Evolutionary conservation across 768 basidiomycete genomes (phyloP).

Genomic region (Fistulinella prunicolor): DNA sequence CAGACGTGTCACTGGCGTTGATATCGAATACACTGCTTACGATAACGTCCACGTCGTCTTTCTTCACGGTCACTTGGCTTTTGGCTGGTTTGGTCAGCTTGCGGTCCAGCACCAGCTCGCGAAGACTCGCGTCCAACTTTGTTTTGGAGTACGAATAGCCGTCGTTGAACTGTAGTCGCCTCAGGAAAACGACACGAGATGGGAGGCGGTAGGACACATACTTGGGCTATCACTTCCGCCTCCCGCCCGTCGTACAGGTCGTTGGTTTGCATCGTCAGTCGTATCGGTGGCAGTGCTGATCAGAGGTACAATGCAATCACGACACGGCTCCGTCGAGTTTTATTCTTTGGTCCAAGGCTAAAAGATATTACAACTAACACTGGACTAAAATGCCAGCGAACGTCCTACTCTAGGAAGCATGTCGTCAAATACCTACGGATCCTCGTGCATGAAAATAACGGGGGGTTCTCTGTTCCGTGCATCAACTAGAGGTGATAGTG

Average conservation of each 20-base stretch:
- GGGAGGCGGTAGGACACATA: constrained; percentile 1
- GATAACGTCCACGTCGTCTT: constrained; percentile 29
- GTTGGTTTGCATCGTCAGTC: constrained; percentile 14
- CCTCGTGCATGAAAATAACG: constrained; percentile 18
- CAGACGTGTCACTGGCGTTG: background rate
- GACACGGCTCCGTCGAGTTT: background rate
- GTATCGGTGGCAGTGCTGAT: constrained; percentile 23
- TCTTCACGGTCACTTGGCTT: constrained; percentile 18
- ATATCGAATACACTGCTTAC: constrained; percentile 17
- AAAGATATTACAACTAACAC: constrained; percentile 31
- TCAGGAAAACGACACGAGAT: constrained; percentile 27
- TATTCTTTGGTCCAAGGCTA: constrained; percentile 17
- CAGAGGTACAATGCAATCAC: background rate
- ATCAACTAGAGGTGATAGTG: constrained; percentile 6
- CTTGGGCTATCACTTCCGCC: constrained; percentile 30
- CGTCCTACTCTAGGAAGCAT: constrained; percentile 25
- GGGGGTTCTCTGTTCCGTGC: constrained; percentile 18
- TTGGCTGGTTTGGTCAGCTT: constrained; percentile 53
- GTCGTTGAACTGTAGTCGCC: constrained; percentile 47
- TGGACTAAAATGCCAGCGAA: constrained; percentile 27
- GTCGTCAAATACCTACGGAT: constrained; percentile 14
- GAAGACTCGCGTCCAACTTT: constrained; percentile 36
- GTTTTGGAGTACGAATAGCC: constrained; percentile 43
- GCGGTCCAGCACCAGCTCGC: constrained; percentile 49
- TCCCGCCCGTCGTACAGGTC: constrained; percentile 29